Percentiles rank a stretch among this genome's conserved stretches.
Evolutionary conservation across 2,329 filamentous ascomycete genomes (phyloP).

Genomic region (Talaromyces funiculosus): DNA sequence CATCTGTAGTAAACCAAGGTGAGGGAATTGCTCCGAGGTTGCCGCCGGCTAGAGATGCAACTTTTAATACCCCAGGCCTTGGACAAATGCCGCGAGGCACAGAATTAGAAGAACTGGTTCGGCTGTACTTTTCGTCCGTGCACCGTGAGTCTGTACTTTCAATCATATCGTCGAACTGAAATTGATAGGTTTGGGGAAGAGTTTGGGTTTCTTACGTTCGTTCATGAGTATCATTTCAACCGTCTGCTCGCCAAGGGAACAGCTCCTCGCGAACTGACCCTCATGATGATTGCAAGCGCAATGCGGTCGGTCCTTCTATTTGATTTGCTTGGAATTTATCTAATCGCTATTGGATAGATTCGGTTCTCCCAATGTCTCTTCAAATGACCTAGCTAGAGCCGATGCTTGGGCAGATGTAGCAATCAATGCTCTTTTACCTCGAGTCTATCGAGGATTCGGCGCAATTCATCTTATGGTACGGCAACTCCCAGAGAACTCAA

Average conservation of each 20-base stretch:
- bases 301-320: not conserved
- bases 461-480: constrained; percentile 2
- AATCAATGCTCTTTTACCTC: not conserved
- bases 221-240: not conserved
- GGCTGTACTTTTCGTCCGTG: not conserved
- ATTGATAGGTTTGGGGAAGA: not conserved
- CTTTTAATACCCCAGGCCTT: not conserved
- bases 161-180: not conserved
- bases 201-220: not conserved
- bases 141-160: not conserved
- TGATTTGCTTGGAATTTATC: not conserved
- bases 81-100: not conserved
- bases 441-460: not conserved
- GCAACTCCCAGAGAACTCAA: not conserved
- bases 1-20: not conserved
- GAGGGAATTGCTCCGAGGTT: not conserved
- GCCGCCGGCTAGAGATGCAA: not conserved
- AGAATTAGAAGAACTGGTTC: not conserved
- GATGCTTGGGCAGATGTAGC: constrained; percentile 1
- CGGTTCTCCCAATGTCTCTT: not conserved
- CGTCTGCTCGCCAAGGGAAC: not conserved
- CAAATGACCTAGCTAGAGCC: not conserved
- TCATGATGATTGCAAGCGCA: constrained; percentile 1
- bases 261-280: not conserved
- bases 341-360: not conserved